A percentile compares a stretch with the other conserved stretches of the same genome.
Evolutionary conservation across 805 yeast species (phyloP).

Genomic region (Saccharomycopsis sp.): DNA sequence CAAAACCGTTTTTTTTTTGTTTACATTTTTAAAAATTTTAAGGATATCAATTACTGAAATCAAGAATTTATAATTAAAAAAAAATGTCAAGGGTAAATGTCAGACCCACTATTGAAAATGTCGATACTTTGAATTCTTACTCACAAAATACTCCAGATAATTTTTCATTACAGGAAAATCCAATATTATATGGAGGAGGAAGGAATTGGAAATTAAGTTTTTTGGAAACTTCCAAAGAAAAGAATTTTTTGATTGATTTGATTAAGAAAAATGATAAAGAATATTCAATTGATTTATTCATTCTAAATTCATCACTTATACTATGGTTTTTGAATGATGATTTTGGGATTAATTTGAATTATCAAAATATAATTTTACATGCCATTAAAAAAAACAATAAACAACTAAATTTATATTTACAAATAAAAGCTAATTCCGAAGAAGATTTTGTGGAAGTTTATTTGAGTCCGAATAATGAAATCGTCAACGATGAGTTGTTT

Average conservation of each 20-base stretch:
- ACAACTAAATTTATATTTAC: conserved; percentile 15
- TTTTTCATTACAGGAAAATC: conserved; percentile 17
- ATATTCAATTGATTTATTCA: conserved; percentile 27
- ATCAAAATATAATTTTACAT: conserved; percentile 20
- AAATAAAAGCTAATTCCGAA: conserved; percentile 7
- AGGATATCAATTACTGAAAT: too few species aligned
- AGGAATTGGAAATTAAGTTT: conserved; percentile 11
- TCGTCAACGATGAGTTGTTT: conserved; percentile 9
- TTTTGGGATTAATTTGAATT: conserved; percentile 30
- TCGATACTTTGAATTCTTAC: conserved; percentile 12
- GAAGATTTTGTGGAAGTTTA: conserved; percentile 21
- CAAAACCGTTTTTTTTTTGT: too few species aligned
- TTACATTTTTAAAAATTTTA: too few species aligned
- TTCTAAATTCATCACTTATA: conserved; percentile 27
- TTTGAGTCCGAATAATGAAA: too few species aligned
- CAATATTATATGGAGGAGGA: conserved; percentile 17
- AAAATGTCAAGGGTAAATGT: too few species aligned
- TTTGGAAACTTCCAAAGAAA: neutral
- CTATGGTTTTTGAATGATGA: conserved; percentile 29
- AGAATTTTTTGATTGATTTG: too few species aligned
- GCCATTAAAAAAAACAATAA: conserved; percentile 16
- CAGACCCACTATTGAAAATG: conserved; percentile 17
- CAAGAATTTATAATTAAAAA: too few species aligned
- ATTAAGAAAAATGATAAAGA: neutral
- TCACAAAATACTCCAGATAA: conserved; percentile 12